Evolutionary conservation across 495 filamentous ascomycete genomes (phyloP).

Genomic region (Wilcoxina mikolae): DNA sequence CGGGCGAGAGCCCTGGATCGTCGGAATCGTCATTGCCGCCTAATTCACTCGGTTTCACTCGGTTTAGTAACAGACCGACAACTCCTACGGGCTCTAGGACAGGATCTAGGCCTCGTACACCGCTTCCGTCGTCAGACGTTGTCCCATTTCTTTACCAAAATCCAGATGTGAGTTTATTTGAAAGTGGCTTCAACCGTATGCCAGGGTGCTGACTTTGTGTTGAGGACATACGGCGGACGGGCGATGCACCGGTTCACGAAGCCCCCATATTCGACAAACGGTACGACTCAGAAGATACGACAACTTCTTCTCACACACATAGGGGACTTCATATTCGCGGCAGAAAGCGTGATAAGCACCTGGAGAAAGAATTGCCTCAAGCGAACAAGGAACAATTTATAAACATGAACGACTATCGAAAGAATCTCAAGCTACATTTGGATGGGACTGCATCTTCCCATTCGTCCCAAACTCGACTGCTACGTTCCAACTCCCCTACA

Average conservation of each 20-base stretch:
- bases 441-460: conserved; percentile 27
- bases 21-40: conserved; percentile 57
- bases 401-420: conserved; percentile 17
- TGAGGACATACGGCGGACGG: conserved; percentile 65
- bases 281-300: conserved; percentile 17
- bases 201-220: conserved; percentile 15
- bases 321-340: conserved; percentile 55
- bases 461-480: conserved; percentile 25
- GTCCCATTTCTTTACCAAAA: conserved; percentile 94
- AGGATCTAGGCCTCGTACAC: conserved; percentile 63
- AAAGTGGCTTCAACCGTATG: background rate
- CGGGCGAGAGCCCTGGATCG: conserved; percentile 40
- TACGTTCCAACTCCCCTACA: conserved; percentile 26
- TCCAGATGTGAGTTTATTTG: conserved; percentile 44
- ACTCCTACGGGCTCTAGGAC: no score
- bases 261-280: conserved; percentile 51
- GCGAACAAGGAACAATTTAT: no score
- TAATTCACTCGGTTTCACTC: conserved; percentile 39
- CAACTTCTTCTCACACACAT: conserved; percentile 40
- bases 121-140: conserved; percentile 83
- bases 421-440: conserved; percentile 20
- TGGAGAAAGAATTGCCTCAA: conserved; percentile 28
- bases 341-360: conserved; percentile 31
- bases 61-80: conserved; percentile 41
- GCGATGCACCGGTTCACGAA: conserved; percentile 67